phyloP scores from a whole-genome alignment of 2,329 filamentous ascomycete species.

The Grosmannia clavigera region DNA sequence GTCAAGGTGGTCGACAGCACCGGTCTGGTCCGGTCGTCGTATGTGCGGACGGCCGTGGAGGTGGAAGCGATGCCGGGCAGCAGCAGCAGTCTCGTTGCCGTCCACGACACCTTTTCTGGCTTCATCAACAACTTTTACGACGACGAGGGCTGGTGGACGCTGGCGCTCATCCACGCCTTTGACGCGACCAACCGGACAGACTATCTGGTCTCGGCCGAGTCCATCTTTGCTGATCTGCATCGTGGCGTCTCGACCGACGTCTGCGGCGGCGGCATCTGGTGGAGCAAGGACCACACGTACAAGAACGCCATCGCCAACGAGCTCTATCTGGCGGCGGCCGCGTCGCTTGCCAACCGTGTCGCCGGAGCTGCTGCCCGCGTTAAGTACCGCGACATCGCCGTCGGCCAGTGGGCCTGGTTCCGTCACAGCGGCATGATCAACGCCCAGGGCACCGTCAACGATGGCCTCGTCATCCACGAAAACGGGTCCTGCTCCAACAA shows the following conservation, averaged over 20 bases:
- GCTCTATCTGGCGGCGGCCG: conserved; percentile 38
- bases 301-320: conserved; percentile 46
- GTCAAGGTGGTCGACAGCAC: conserved; percentile 23
- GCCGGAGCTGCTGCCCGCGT: conserved; percentile 19
- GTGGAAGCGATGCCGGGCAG: neutral
- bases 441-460: conserved; percentile 34
- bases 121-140: conserved; percentile 48
- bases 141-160: conserved; percentile 52
- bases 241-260: conserved; percentile 26
- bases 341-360: conserved; percentile 37
- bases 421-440: conserved; percentile 37
- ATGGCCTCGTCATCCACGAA: conserved; percentile 32
- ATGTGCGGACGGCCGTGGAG: conserved; percentile 15
- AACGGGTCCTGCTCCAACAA: conserved; percentile 35
- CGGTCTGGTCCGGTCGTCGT: conserved; percentile 26
- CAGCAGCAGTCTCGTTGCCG: conserved; percentile 11
- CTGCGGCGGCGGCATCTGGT: conserved; percentile 43
- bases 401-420: conserved; percentile 40
- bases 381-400: conserved; percentile 33
- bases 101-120: conserved; percentile 23
- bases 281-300: conserved; percentile 38
- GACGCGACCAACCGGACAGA: conserved; percentile 33
- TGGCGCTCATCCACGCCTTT: conserved; percentile 42
- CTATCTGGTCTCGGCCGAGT: conserved; percentile 38
- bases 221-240: conserved; percentile 43